Percentiles rank a stretch among this genome's conserved stretches.
Conservation (phyloP, 2,329 filamentous ascomycete species). For the Epicoccum nigrum region DNA sequence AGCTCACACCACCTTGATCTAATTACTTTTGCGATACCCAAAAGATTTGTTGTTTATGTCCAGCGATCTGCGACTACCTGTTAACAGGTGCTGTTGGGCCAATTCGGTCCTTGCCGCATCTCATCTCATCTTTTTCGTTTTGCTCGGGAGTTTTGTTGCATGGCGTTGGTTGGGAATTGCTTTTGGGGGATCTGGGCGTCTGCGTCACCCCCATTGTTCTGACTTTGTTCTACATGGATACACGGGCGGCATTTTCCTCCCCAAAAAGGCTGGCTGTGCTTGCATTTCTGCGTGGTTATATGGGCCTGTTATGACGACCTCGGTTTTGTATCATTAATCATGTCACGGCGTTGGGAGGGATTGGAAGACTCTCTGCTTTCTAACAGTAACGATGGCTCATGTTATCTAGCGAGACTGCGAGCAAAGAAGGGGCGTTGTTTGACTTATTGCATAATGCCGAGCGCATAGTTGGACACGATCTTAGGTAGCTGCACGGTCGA, state of each 20-base stretch:
- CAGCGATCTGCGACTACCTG: constrained; percentile 8
- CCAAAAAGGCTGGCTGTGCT: constrained; percentile 38
- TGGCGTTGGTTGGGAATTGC: constrained; percentile 40
- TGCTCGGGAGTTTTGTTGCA: constrained; percentile 31
- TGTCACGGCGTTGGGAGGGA: constrained; percentile 15
- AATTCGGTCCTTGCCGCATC: constrained; percentile 6
- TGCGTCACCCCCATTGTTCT: constrained; percentile 40
- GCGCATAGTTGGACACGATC: constrained; percentile 17
- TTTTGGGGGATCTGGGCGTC: constrained; percentile 25
- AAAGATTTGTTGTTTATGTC: constrained; percentile 32
- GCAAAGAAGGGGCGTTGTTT: constrained; percentile 32
- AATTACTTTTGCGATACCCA: constrained; percentile 47
- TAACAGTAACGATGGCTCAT: constrained; percentile 13
- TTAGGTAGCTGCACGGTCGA: constrained; percentile 18
- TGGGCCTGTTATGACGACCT: constrained; percentile 13
- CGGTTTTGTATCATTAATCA: constrained; percentile 19
- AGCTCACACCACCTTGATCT: constrained; percentile 21
- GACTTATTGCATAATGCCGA: constrained; percentile 41
- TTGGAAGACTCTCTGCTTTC: constrained; percentile 16
- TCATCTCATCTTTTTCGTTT: constrained; percentile 12
- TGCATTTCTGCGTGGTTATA: constrained; percentile 20
- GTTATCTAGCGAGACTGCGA: constrained; percentile 12
- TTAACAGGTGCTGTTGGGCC: constrained; percentile 5
- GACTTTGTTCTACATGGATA: constrained; percentile 15
- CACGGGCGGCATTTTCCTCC: constrained; percentile 32